Base-by-base conservation (phyloP, 2,329 filamentous ascomycete genomes). In the Alternaria conjuncta region DNA sequence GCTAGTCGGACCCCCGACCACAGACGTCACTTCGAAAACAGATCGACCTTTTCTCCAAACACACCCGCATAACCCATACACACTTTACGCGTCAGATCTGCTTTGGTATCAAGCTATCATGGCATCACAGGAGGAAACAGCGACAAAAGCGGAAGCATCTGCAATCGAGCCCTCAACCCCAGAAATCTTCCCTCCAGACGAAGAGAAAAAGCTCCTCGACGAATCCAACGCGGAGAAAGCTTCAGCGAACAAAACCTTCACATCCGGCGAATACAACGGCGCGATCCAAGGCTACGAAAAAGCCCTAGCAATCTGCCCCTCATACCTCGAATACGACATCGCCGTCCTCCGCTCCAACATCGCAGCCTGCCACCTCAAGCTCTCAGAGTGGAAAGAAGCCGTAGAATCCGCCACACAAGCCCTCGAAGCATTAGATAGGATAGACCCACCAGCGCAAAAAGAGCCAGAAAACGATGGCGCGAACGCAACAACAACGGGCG, bases 271-370 rank as follows among this genome's bases (percentile, higher is more conserved):
- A 65, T 96, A 91, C 80, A 87, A 90, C 60, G 89, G 90, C 66
- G 95, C 95, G 44, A 90, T 98, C 66, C 87, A 89, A 69, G 90
- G 87, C 64, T 98, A 98, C 81, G 90, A 94, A 73, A 88, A 91
- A 69, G 94, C 96, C 21, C 84, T 96, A 4, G 85, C 88, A 12
- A 87, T 89, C 8, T 94, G 93, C 73, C 95, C 95, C 2, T 90
- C 88, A 68, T 96, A 97, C 77, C 87, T 97, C 25, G 89, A 95
- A 77, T 97, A 93, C 81, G 93, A 97, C 71, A 85, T 95, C 66
- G 93, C 94, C 25, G 92, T 98, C 10, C 85, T 98, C 6, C 89
- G 90, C 63, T 94, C 92, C 77, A 98, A 98, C 82, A 90, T 97
- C 69, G 88, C 95, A 2, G 95, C 94, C 10, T 97, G 94, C 76